A percentile compares a stretch with the other conserved stretches of the same genome.
Conservation (phyloP, 192 early-diverging fungal genomes). For the Backusella westeae region DNA sequence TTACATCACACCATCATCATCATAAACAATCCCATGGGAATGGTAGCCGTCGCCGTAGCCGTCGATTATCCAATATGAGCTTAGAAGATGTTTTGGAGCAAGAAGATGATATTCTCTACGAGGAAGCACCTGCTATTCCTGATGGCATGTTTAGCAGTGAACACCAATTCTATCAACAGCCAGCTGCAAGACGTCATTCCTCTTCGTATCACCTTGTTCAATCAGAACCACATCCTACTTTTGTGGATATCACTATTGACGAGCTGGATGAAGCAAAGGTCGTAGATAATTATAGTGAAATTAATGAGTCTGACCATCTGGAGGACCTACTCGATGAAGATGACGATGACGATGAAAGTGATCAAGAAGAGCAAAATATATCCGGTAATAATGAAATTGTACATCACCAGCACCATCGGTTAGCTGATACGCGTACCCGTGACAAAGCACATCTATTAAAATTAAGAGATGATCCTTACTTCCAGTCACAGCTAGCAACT, state of each 20-base stretch:
- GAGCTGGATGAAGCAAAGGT: background rate
- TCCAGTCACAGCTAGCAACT: conserved; percentile 4
- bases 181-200: background rate
- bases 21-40: background rate
- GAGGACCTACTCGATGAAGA: background rate
- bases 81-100: conserved; percentile 10
- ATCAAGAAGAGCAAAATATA: background rate
- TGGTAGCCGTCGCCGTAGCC: background rate
- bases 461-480: conserved; percentile 5
- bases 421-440: background rate
- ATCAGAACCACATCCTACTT: conserved; percentile 19
- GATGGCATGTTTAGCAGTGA: conserved; percentile 13
- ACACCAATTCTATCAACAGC: conserved; percentile 4
- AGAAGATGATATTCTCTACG: background rate
- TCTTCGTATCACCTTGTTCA: conserved; percentile 10
- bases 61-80: conserved; percentile 10
- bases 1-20: background rate
- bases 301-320: background rate
- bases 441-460: background rate
- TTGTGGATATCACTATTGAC: background rate
- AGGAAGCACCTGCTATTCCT: background rate
- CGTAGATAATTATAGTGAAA: background rate
- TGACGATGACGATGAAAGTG: background rate
- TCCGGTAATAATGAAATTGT: background rate
- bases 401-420: background rate